Base-by-base conservation (phyloP, 495 filamentous ascomycete species). In the Penicillium paxilli region DNA sequence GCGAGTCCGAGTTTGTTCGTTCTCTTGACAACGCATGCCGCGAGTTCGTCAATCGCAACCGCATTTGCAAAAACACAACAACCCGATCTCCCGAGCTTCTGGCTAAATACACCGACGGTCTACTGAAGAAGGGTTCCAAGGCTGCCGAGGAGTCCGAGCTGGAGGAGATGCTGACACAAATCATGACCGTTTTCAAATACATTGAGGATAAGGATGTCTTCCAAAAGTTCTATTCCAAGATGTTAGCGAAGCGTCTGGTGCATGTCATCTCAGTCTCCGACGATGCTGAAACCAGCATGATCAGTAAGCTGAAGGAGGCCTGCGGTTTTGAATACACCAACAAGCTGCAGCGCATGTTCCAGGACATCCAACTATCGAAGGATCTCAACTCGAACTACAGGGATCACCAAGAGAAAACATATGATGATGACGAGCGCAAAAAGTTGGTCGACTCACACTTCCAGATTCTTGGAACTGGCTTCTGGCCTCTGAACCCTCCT, bases 101-200 rank as follows among this genome's bases (percentile, higher is more conserved):
- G 22, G 92, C 95, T 58, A 96, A 96, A 64, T 97, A 98, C 66
- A 89, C 92, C n/a, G 94, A 98, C 72, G 84, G 88, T 2, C 77
- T 99, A 20, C 79, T 99, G 28, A 92, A 93, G 68, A 97, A 96
- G 80, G 93, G 89, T 49, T 87, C 89, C 11, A 92, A 90, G 64
- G 87, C 89, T 54, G 86, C 89, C 9, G 94, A 98, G 68, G 95
- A 98, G 68, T 87, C 88, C 21, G 92, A 98, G 56, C 83, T 98
- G 47, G 94, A 99, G 71, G 85, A 87, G 56, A 90, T 89, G 50
- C 76, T 98, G 37, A 84, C 86, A n/a, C 89, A 97, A 65, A 92
- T 99, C 63, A 99, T 99, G 94, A 96, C 92, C 2, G 91, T 98
- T 32, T 99, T 99, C 84, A 99, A 99, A 73, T 99, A 98, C 75